A percentile compares a stretch with the other conserved stretches of the same genome.
Conservation (phyloP, 139 green algal genomes). For the Mesotaenium endlicherianum region DNA sequence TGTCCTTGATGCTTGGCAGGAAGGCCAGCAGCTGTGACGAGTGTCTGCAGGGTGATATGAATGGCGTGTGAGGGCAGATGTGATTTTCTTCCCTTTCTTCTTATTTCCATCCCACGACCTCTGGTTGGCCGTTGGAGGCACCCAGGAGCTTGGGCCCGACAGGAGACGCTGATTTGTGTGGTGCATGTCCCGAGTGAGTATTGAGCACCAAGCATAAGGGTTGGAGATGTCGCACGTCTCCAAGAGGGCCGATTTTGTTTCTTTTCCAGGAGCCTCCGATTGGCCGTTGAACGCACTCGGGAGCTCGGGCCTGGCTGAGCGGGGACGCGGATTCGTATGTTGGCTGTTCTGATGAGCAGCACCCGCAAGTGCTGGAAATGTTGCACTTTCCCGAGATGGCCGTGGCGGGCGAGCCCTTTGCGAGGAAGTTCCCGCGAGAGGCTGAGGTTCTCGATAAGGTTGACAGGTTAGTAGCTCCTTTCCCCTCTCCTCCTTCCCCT, state of each 20-base stretch:
- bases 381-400: not conserved
- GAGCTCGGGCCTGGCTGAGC: not conserved
- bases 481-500: no score
- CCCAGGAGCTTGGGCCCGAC: no score
- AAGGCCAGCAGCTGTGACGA: no score
- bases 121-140: no score
- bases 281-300: not conserved
- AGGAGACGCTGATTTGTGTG: not conserved
- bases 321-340: no score
- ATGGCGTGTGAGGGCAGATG: no score
- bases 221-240: not conserved
- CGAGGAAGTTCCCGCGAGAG: conserved; percentile 16
- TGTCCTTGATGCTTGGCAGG: no score
- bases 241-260: not conserved
- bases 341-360: no score
- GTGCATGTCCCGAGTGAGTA: not conserved
- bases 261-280: not conserved
- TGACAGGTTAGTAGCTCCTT: conserved; percentile 11
- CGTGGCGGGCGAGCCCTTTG: not conserved
- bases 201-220: not conserved
- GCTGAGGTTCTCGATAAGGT: conserved; percentile 17
- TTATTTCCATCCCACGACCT: no score
- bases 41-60: no score
- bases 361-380: not conserved
- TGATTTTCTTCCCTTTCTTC: no score